Base-by-base conservation (phyloP, 192 early-diverging fungal species). In the Glomus cerebriforme region DNA sequence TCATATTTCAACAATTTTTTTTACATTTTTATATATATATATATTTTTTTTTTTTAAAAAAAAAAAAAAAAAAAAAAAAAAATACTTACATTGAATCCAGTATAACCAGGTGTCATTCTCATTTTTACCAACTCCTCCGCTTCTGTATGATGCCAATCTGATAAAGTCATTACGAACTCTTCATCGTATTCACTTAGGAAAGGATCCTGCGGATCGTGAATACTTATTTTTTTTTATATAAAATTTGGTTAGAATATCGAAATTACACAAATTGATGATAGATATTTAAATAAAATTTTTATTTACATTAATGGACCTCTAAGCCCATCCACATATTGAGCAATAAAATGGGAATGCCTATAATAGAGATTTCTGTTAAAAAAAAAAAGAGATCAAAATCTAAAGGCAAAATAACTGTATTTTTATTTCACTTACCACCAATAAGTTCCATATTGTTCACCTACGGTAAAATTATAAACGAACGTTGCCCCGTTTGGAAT, bases 291-390 rank as follows among this genome's bases (percentile, higher is more conserved):
- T 9, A 9, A 43, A 43, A 22, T 17, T 22, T 6, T 22, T 22
- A 54, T 17, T 2, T 22, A 54, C 49, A 92, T 89, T 22, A 94
- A 66, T 0, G 92, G 89, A 13, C 91, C 86, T 5, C 88, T 84
- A 31, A 93, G 80, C 13, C 91, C 93, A 70, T 94, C 91, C 17
- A 91, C 89, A 81, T 93, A 92, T 75, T 93, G 90, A 2, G 84
- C 82, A 5, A 76, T 69, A 77, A 81, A 85, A 75, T 93, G 91
- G 19, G 88, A 80, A 65, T 93, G 92, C 49, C 49, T 54, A n/a
- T 54, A 54, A 43, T 43, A 43, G 10, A 43, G 12, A 43, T 5
- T 10, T 43, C 10, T n/a, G 39, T 43, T 12, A 43, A 43, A 10
- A 43, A 43, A 35, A 35, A 35, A 43, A 43, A n/a, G n/a, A n/a